Evolutionary conservation across 208 protist genomes (phyloP).

Genomic region (Angomonas ambiguus): DNA sequence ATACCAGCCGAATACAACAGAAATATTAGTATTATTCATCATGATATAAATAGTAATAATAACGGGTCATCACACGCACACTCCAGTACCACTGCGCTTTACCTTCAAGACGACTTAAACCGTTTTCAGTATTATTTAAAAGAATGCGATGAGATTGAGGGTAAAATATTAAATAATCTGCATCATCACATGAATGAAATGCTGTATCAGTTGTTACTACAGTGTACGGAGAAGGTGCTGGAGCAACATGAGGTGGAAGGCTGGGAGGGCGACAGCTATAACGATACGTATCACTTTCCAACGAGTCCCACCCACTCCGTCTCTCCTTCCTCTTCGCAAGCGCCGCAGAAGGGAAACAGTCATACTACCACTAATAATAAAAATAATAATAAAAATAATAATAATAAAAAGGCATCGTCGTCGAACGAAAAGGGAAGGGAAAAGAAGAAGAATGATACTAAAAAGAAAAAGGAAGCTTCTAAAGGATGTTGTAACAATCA

Average conservation of each 20-base stretch:
- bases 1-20: too few species aligned
- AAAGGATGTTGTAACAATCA: neutral
- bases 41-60: too few species aligned
- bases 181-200: neutral
- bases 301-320: neutral
- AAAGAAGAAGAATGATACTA: neutral
- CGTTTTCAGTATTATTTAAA: neutral
- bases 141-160: neutral
- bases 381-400: neutral
- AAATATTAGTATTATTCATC: too few species aligned
- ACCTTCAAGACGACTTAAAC: neutral
- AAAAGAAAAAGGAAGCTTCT: neutral
- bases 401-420: neutral
- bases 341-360: neutral
- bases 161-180: neutral
- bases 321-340: neutral
- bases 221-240: neutral
- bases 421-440: neutral
- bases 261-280: neutral
- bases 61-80: too few species aligned
- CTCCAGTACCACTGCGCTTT: too few species aligned
- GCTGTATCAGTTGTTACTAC: neutral
- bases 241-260: neutral
- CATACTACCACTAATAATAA: constrained; percentile 12
- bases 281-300: neutral